phyloP scores from a whole-genome alignment of 129 eudicot species.

The Scalesia atractyloides region DNA sequence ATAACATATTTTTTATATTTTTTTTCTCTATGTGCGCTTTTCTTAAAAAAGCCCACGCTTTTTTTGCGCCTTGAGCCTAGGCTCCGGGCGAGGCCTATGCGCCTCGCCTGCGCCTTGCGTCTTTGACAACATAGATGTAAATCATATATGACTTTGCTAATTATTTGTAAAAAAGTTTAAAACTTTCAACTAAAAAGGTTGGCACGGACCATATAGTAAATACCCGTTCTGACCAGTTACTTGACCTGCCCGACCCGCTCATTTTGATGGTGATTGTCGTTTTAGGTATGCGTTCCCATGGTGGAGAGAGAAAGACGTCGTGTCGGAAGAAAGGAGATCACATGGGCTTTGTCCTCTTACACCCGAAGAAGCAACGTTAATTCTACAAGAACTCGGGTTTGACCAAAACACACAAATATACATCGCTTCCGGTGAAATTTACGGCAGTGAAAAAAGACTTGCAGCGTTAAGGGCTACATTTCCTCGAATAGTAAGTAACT shows the following conservation, averaged over 20 bases:
- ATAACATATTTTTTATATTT: no score
- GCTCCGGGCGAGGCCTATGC: no score
- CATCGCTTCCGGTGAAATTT: constrained; percentile 96
- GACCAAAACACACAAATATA: constrained; percentile 76
- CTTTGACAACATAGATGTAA: no score
- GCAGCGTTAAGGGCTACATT: constrained; percentile 62
- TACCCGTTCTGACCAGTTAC: neutral
- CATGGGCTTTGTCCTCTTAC: constrained; percentile 96
- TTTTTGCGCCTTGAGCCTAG: no score
- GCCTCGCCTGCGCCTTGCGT: no score
- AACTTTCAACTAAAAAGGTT: neutral
- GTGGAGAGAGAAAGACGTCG: constrained; percentile 98
- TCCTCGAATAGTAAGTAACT: constrained; percentile 78
- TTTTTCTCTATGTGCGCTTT: no score
- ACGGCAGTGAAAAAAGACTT: constrained; percentile 84
- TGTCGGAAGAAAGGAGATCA: constrained; percentile 76
- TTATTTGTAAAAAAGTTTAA: no score
- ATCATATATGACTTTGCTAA: no score
- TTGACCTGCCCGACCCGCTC: neutral
- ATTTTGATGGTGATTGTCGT: constrained; percentile 6
- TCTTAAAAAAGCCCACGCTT: no score
- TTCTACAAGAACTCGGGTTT: constrained; percentile 79
- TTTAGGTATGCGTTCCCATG: constrained; percentile 94
- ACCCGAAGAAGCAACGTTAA: constrained; percentile 79
- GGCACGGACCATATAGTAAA: neutral